A percentile compares a stretch with the other conserved stretches of the same genome.
phyloP scores from a whole-genome alignment of 2,329 filamentous ascomycete species.

The Fusarium sublunatum region DNA sequence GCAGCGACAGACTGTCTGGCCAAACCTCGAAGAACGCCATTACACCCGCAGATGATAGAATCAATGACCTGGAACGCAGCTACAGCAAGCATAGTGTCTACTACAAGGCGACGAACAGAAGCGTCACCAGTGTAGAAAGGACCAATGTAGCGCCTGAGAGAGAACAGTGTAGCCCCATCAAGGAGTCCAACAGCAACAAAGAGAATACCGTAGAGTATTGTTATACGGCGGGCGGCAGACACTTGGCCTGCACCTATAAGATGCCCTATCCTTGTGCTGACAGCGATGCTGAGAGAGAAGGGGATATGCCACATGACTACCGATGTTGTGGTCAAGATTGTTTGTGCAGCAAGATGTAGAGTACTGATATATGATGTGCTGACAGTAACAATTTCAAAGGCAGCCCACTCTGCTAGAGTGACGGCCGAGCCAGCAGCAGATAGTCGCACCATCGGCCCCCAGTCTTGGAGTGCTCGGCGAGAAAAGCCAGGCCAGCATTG shows the following conservation, averaged over 20 bases:
- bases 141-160: constrained; percentile 8
- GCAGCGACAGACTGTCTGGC: constrained; percentile 29
- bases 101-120: constrained; percentile 12
- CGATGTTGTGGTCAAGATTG: constrained; percentile 55
- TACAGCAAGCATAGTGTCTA: constrained; percentile 13
- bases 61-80: constrained; percentile 25
- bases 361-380: constrained; percentile 59
- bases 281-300: constrained; percentile 56
- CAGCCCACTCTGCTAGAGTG: constrained; percentile 57
- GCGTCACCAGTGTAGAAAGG: constrained; percentile 25
- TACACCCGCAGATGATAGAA: constrained; percentile 26
- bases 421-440: constrained; percentile 55
- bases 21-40: constrained; percentile 25
- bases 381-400: constrained; percentile 58
- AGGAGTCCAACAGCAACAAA: constrained; percentile 20
- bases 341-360: constrained; percentile 56
- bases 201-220: constrained; percentile 23
- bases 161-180: constrained; percentile 18
- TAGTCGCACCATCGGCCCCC: constrained; percentile 55
- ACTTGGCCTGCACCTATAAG: constrained; percentile 29
- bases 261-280: constrained; percentile 28
- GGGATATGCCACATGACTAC: constrained; percentile 58
- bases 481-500: constrained; percentile 55
- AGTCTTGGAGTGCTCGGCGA: constrained; percentile 50
- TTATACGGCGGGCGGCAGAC: background rate